Percentiles rank a stretch among this genome's conserved stretches.
Conservation (phyloP, 2,329 filamentous ascomycete genomes). For the Aspergillus glaucus region DNA sequence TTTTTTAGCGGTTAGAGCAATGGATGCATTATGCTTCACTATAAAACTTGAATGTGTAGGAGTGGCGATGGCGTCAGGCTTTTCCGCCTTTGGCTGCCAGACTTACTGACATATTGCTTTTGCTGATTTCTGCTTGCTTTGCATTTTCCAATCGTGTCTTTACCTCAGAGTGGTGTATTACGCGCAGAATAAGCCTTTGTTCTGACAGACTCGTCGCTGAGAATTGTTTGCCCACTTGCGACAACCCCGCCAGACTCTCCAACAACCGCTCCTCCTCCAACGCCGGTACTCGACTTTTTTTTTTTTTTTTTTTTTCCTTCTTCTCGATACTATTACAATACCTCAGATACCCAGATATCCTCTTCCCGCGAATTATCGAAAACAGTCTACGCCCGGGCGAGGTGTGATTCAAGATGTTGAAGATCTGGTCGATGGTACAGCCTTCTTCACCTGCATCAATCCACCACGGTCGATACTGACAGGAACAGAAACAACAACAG, state of each 20-base stretch:
- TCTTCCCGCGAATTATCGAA: too few species aligned
- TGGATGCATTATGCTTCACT: constrained; percentile 15
- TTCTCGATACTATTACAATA: too few species aligned
- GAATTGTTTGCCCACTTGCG: neutral
- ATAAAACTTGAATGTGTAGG: neutral
- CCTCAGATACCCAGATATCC: too few species aligned
- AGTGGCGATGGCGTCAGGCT: constrained; percentile 1
- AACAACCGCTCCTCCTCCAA: neutral
- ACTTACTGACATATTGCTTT: neutral
- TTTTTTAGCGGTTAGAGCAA: constrained; percentile 19
- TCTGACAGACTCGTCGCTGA: neutral
- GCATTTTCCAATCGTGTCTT: neutral
- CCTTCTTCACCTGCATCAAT: constrained; percentile 21
- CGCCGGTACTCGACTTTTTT: neutral
- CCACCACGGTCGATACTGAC: constrained; percentile 10
- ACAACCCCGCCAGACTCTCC: neutral
- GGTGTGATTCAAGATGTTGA: constrained; percentile 67
- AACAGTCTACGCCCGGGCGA: neutral
- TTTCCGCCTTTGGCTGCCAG: neutral
- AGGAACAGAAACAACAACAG: constrained; percentile 63
- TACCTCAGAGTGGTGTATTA: neutral
- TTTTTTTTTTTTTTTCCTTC: too few species aligned
- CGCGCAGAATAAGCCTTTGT: neutral
- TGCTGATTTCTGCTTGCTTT: neutral
- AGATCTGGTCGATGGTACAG: constrained; percentile 95